Evolutionary conservation across 768 basidiomycete genomes (phyloP).

Genomic region (Termitomyces bulborhizus): DNA sequence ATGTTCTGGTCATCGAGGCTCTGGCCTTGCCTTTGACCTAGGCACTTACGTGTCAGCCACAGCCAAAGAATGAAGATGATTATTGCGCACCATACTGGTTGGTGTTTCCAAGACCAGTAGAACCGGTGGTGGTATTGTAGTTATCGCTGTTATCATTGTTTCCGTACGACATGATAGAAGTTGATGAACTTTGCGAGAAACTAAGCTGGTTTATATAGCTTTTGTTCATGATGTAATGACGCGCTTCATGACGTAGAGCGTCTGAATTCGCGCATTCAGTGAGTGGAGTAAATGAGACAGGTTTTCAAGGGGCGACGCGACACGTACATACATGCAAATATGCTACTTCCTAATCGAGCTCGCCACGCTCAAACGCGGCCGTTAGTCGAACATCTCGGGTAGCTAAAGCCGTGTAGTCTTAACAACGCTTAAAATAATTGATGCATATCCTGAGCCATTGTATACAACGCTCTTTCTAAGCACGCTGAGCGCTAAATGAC

Average conservation of each 20-base stretch:
- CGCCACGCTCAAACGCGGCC: too few species aligned
- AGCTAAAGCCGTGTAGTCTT: too few species aligned
- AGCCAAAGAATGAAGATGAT: too few species aligned
- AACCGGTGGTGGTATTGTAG: constrained; percentile 7
- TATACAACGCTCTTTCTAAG: too few species aligned
- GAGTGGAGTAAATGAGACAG: constrained; percentile 2
- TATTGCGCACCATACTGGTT: constrained; percentile 2
- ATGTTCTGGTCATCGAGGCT: not conserved
- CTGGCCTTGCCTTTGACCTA: constrained; percentile 5
- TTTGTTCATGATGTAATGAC: not conserved
- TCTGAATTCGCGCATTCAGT: not conserved
- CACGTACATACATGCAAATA: constrained; percentile 9
- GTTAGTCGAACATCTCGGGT: too few species aligned
- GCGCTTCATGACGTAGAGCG: constrained; percentile 8
- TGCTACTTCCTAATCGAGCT: not conserved
- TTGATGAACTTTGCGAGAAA: not conserved
- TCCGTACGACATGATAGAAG: constrained; percentile 12
- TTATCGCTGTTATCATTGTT: constrained; percentile 5
- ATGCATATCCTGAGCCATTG: too few species aligned
- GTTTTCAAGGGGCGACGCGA: not conserved
- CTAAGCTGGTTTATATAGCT: constrained; percentile 6
- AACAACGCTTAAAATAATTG: too few species aligned
- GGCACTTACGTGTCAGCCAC: not conserved
- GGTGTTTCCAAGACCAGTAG: constrained; percentile 1
- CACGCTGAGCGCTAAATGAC: too few species aligned